Percentiles rank a stretch among this genome's conserved stretches.
Evolutionary conservation across 2,329 filamentous ascomycete species (phyloP).

Genomic region (Venturiaceae sp.): DNA sequence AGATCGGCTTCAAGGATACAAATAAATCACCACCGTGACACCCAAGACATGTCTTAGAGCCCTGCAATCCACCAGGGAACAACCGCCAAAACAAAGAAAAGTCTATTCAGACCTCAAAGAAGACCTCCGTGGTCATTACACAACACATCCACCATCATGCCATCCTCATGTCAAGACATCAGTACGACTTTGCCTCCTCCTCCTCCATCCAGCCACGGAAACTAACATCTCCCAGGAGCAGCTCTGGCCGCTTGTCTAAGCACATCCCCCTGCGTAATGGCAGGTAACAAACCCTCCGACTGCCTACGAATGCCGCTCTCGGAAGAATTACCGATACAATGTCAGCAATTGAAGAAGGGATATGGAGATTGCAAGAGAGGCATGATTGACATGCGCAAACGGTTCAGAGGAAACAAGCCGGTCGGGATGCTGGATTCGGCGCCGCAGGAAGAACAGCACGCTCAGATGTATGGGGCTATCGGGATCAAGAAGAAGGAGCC

Average conservation of each 20-base stretch:
- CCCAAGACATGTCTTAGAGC: not conserved
- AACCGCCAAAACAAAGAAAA: not conserved
- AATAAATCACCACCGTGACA: not conserved
- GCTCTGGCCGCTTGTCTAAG: conserved; percentile 93
- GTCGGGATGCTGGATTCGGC: conserved; percentile 33
- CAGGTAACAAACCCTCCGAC: conserved; percentile 12
- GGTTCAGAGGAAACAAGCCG: conserved; percentile 89
- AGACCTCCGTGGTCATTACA: not conserved
- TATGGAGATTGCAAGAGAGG: conserved; percentile 94
- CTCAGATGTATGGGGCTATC: conserved; percentile 1
- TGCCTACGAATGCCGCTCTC: conserved; percentile 66
- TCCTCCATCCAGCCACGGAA: not conserved
- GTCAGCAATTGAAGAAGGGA: conserved; percentile 86
- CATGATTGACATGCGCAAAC: conserved; percentile 97
- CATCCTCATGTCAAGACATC: conserved; percentile 93
- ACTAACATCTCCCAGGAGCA: conserved; percentile 49
- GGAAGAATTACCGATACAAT: conserved; percentile 74
- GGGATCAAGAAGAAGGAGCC: conserved; percentile 1
- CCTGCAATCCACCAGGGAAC: not conserved
- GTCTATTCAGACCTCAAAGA: not conserved
- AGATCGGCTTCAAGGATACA: not conserved
- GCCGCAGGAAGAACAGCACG: not conserved
- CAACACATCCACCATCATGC: conserved; percentile 48
- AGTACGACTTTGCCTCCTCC: conserved; percentile 40
- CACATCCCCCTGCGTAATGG: conserved; percentile 91